Evolutionary conservation across 1,284 basidiomycete species (phyloP), one percentile per base, ranked within the genome.

Genomic region (Malassezia japonica): DNA sequence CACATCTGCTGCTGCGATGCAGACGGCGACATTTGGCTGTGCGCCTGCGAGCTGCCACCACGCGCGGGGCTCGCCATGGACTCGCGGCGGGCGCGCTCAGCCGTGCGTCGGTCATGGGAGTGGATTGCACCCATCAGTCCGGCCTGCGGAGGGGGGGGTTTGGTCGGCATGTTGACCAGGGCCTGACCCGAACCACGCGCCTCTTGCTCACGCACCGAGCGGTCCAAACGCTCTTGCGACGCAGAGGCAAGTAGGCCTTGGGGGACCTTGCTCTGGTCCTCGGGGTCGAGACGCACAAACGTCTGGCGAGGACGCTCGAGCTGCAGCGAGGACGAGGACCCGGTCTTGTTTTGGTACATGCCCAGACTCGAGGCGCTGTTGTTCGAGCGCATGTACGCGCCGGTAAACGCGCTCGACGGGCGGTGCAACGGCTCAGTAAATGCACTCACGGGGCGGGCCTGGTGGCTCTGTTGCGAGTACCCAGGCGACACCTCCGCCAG

Each of bases 61-160:
- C 89, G 36, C 90, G 79, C 58, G 92, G 90, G 74, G 52, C 35
- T 59, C 59, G 31, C 46, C 56, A n/a, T 45, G 53, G 27, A 62
- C 63, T 69, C 15, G 16, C 21, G 28, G 6, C 87, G 85, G n/a
- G n/a, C n/a, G 23, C 38, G 38, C 16, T 40, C 38, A 8, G 38
- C 23, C 72, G 96, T 89, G 40, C 90, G 21, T 49, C 87, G 81
- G 75, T 98, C 90, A 74, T 94, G 89, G 16, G 85, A 87, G 23
- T 88, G 89, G 63, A 98, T 91, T 2, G 91, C 91, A 20, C 92
- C 92, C 39, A 98, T 81, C 31, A 98, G 80, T 32, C 94, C 94
- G 29, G 87, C 88, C 74, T 94, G 88, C 8, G 94, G 92, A 1
- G 89, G 88, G 4, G 88, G 89, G 0, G 91, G 89, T 74, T 94